Percentiles rank a stretch among this genome's conserved stretches.
Evolutionary conservation across 2,329 filamentous ascomycete species (phyloP).

Genomic region (Catunica adiposa): DNA sequence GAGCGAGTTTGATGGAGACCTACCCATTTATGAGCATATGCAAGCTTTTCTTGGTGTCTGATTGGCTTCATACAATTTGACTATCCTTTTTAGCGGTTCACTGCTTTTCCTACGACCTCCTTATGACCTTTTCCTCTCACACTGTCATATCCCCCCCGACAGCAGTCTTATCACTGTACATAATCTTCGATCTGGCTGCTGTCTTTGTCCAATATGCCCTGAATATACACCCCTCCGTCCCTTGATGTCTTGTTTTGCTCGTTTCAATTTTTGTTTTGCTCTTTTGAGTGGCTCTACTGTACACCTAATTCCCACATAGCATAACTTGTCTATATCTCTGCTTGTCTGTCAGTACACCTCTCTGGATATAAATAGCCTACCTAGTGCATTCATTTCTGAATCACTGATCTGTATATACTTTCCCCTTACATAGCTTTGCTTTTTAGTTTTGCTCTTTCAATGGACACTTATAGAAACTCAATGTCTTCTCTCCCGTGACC

Average conservation of each 20-base stretch:
- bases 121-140: not conserved
- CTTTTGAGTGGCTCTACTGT: conserved; percentile 1
- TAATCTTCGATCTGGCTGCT: conserved; percentile 7
- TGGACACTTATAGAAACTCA: conserved; percentile 1
- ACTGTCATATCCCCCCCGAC: not conserved
- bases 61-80: not conserved
- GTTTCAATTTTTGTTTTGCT: not conserved
- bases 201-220: conserved; percentile 1
- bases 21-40: not conserved
- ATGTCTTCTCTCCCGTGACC: not conserved
- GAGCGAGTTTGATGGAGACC: not conserved
- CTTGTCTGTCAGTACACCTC: conserved; percentile 3
- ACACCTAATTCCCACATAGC: not conserved
- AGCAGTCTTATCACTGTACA: conserved; percentile 5
- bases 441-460: conserved; percentile 8
- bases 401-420: conserved; percentile 3
- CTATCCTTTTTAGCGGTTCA: not conserved
- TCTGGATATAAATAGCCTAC: not conserved
- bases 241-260: conserved; percentile 8
- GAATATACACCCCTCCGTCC: not conserved
- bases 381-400: conserved; percentile 1
- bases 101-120: not conserved
- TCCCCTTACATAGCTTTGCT: conserved; percentile 1
- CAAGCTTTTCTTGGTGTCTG: conserved; percentile 3
- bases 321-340: not conserved